These are phyloP conservation scores for Cynara cardunculus DNA, from an alignment of 129 eudicot species.

Conservation along the genomic window DNA sequence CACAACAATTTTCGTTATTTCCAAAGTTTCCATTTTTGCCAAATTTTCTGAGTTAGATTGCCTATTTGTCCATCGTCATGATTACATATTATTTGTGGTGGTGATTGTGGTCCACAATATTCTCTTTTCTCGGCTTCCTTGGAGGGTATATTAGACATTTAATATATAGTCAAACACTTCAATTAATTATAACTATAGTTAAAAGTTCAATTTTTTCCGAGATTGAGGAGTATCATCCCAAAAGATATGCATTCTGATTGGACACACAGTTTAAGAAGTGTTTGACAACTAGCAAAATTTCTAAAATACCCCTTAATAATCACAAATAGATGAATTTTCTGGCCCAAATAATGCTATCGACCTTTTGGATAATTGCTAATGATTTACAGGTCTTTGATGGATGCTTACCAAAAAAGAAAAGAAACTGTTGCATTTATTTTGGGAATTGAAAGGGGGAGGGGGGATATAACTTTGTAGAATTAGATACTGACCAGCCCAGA, in stretches of 20 bases:
- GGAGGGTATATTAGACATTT: slow-evolving; percentile 11
- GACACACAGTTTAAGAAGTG: background rate
- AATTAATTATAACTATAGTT: background rate
- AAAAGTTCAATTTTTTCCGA: background rate
- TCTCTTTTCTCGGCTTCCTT: background rate
- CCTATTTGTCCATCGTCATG: background rate
- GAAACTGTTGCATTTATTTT: background rate
- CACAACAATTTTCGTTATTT: background rate
- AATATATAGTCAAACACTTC: background rate
- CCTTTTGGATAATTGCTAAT: background rate
- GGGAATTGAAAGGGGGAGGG: background rate
- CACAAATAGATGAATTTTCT: background rate
- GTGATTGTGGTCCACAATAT: background rate
- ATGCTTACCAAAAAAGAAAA: background rate
- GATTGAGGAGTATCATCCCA: background rate
- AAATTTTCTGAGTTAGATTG: background rate
- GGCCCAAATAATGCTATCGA: background rate
- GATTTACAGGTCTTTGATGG: background rate
- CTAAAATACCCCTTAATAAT: slow-evolving; percentile 10
- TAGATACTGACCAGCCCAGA: slow-evolving; percentile 76
- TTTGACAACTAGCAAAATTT: slow-evolving; percentile 1
- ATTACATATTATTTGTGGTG: background rate
- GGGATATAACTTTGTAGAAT: background rate
- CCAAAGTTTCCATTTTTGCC: background rate
- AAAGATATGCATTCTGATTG: background rate